These are phyloP conservation scores for Phycomyces blakesleeanus DNA, from an alignment of 192 early-diverging fungal species.

Conservation along the genomic window DNA sequence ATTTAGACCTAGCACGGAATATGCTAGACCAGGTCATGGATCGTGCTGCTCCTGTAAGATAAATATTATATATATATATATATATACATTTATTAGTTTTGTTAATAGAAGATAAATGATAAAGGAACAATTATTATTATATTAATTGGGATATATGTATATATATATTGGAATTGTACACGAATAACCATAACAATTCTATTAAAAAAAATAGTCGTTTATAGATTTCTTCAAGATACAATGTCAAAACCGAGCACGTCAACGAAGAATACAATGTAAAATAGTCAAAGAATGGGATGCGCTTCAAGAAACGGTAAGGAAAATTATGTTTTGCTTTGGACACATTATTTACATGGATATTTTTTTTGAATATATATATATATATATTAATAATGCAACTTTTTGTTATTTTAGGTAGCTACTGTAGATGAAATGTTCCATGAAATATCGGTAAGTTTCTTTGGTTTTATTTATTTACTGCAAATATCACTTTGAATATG, in stretches of 20 bases:
- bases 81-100: background rate
- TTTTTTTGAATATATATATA: background rate
- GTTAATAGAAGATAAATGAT: no score
- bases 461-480: no score
- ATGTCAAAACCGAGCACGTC: constrained; percentile 59
- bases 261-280: constrained; percentile 56
- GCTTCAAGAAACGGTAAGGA: constrained; percentile 48
- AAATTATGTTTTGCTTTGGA: no score
- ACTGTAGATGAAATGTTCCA: constrained; percentile 23
- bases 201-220: constrained; percentile 38
- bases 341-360: no score
- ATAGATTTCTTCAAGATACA: constrained; percentile 48
- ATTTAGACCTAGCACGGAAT: constrained; percentile 7
- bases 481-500: background rate
- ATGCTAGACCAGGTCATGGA: constrained; percentile 16
- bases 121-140: no score
- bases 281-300: constrained; percentile 54
- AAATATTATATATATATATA: background rate
- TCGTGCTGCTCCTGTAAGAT: constrained; percentile 17
- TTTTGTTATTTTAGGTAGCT: constrained; percentile 16
- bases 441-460: background rate
- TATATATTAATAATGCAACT: background rate
- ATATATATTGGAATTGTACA: background rate
- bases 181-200: no score
- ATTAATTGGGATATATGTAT: no score